Conservation (phyloP, 306 rosid genomes). For the Betula pendula region DNA sequence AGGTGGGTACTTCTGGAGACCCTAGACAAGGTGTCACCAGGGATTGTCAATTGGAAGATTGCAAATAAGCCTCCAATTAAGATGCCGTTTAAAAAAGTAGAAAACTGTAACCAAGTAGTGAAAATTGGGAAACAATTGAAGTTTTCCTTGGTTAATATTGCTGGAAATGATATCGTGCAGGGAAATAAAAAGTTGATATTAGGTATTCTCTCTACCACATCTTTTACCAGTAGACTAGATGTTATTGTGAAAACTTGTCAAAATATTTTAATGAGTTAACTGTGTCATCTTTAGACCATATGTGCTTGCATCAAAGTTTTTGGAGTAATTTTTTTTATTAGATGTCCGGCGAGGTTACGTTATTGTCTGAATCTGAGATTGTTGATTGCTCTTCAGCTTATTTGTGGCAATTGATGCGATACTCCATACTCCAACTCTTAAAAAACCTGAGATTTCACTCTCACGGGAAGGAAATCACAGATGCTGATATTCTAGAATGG, state of each 20-base stretch:
- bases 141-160: conserved; percentile 90
- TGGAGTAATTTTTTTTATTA: neutral
- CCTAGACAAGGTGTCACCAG: conserved; percentile 85
- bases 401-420: conserved; percentile 98
- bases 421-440: conserved; percentile 82
- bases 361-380: conserved; percentile 16
- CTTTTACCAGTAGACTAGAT: neutral
- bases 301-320: neutral
- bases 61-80: conserved; percentile 95
- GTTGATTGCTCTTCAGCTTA: conserved; percentile 57
- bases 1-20: conserved; percentile 94
- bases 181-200: conserved; percentile 89
- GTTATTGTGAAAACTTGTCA: conserved; percentile 8
- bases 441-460: conserved; percentile 93
- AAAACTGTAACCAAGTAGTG: conserved; percentile 95
- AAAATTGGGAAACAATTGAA: conserved; percentile 87
- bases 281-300: neutral
- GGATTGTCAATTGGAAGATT: conserved; percentile 92
- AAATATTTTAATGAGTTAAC: conserved; percentile 8
- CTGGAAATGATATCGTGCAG: conserved; percentile 97
- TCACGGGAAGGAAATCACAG: conserved; percentile 84
- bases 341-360: neutral
- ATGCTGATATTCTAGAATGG: conserved; percentile 92
- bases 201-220: conserved; percentile 48
- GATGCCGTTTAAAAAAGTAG: conserved; percentile 98